phyloP scores from a whole-genome alignment of 805 yeast genomes.

The Sugiyamaella smithiae region DNA sequence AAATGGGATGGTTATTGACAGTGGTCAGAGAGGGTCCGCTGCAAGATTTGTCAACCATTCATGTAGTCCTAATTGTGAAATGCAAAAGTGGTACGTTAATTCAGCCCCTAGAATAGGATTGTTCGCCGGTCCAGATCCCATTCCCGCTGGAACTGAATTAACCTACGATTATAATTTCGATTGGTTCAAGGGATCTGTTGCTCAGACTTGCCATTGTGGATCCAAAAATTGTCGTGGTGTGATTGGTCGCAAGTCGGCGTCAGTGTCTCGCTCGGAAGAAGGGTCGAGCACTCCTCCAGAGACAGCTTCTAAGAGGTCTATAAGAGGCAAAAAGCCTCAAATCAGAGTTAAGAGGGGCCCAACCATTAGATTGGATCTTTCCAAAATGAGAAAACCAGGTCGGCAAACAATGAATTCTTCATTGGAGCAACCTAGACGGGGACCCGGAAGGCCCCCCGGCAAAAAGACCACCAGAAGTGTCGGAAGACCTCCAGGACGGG shows the following conservation, averaged over 20 bases:
- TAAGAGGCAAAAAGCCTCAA: background rate
- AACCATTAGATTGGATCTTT: background rate
- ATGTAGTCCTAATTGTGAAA: slow-evolving; percentile 46
- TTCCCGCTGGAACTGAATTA: slow-evolving; percentile 43
- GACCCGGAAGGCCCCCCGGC: too few species aligned
- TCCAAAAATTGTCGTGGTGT: slow-evolving; percentile 41
- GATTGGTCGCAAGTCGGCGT: slow-evolving; percentile 21
- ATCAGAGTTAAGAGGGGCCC: slow-evolving; percentile 1
- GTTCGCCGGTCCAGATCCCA: slow-evolving; percentile 41
- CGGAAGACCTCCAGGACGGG: too few species aligned
- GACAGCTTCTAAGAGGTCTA: background rate
- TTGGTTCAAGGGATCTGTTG: slow-evolving; percentile 43
- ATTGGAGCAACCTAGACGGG: too few species aligned
- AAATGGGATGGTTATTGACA: slow-evolving; percentile 44
- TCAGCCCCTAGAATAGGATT: slow-evolving; percentile 46
- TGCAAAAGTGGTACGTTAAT: slow-evolving; percentile 49
- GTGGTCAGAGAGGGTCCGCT: slow-evolving; percentile 44
- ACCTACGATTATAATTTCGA: slow-evolving; percentile 51
- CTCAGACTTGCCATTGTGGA: slow-evolving; percentile 47
- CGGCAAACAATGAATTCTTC: background rate
- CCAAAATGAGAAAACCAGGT: background rate
- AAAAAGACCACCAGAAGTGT: too few species aligned
- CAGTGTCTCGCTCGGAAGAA: slow-evolving; percentile 5
- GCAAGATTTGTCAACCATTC: slow-evolving; percentile 53
- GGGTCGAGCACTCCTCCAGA: slow-evolving; percentile 8